These are phyloP conservation scores for Podila verticillata DNA, from an alignment of 192 early-diverging fungal genomes.

Conservation along the genomic window DNA sequence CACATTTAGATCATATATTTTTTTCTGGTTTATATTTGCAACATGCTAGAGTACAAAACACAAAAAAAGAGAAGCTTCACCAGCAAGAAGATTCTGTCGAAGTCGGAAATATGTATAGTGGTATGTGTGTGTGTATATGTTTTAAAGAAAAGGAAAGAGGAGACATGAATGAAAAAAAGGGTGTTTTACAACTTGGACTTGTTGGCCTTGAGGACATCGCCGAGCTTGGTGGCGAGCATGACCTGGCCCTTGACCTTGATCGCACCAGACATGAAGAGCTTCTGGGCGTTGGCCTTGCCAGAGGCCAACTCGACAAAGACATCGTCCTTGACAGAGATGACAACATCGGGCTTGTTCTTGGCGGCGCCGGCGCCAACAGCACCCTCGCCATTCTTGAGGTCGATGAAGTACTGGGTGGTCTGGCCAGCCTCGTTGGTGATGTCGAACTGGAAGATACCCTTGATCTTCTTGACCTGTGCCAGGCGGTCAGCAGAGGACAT, in stretches of 20 bases:
- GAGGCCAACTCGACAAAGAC: conserved; percentile 86
- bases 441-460: conserved; percentile 86
- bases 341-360: conserved; percentile 73
- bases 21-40: conserved; percentile 11
- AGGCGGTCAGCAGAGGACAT: conserved; percentile 68
- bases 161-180: background rate
- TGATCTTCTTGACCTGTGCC: conserved; percentile 74
- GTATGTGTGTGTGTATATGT: background rate
- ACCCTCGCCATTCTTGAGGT: conserved; percentile 82
- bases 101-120: background rate
- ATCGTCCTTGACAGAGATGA: conserved; percentile 73
- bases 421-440: conserved; percentile 74
- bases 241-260: conserved; percentile 83
- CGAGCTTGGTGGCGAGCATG: conserved; percentile 73
- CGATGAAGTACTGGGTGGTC: conserved; percentile 77
- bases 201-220: conserved; percentile 68
- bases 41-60: conserved; percentile 32
- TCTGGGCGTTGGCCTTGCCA: conserved; percentile 86
- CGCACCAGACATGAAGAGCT: conserved; percentile 88
- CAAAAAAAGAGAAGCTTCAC: conserved; percentile 4
- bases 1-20: conserved; percentile 10
- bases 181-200: conserved; percentile 67
- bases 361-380: conserved; percentile 70
- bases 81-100: background rate
- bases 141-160: background rate